Base-by-base conservation (phyloP, 2,329 filamentous ascomycete genomes). In the Colletotrichum graminicola region DNA sequence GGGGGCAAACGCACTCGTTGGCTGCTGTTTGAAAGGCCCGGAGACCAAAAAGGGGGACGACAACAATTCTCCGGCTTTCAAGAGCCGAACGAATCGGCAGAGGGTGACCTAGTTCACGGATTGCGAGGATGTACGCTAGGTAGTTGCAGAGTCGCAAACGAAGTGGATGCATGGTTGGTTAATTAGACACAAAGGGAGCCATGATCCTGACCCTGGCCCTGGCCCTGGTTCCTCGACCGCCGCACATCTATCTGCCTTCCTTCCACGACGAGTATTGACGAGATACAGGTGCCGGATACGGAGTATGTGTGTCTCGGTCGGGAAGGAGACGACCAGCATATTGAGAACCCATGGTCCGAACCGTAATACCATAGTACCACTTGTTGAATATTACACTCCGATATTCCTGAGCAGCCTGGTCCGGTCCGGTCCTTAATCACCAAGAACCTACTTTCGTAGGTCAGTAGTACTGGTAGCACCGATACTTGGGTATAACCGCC, bases 11-110 rank as follows among this genome's bases (percentile, higher is more conserved):
- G 16, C 41, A 62, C 45, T 12, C 43, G 43, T 47, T 11, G 43
- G 43, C 21, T 12, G 18, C 36, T 36, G 59, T 23, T 32, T 39
- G 47, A 29, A 23, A 23, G 34, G 23, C n/a, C n/a, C 23, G 12
- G 55, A 34, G 26, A n/a, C 14, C 41, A 34, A 39, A 43, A 62
- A 62, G 56, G 56, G 63, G 55, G 55, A 49, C 47, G 34, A 62
- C 16, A 59, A 39, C 55, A 65, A 62, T 45, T 62, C 43, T 62
- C 59, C 59, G 59, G 49, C 8, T 51, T 12, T 34, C 41, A 71
- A 59, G 41, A 71, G 68, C 68, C 68, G 68, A 51, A 71, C 68
- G 64, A 67, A 71, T 71, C 68, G 68, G 68, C 59, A 71, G 64
- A 67, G 62, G 43, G 43, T 67, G 63, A 56, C 56, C 56, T 56